A percentile compares a stretch with the other conserved stretches of the same genome.
These are phyloP conservation scores for Cryptococcus sp. DNA, from an alignment of 1,284 basidiomycete species.

Conservation along the genomic window DNA sequence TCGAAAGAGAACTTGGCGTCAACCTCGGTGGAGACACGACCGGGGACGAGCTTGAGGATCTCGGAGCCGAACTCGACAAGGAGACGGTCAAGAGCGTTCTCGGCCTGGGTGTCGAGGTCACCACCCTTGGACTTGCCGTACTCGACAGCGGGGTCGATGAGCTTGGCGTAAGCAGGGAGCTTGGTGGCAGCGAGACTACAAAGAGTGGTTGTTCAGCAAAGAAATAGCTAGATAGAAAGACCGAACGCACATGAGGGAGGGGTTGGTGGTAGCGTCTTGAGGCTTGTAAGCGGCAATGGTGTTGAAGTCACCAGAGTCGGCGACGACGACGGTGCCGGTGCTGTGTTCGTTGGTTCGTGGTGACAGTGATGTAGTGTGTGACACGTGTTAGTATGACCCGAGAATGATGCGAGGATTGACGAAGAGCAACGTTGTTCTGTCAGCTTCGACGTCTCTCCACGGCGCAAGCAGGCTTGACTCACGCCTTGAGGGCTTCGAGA, in stretches of 20 bases:
- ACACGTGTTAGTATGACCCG: neutral
- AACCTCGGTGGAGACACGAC: constrained; percentile 98
- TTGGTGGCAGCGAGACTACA: constrained; percentile 79
- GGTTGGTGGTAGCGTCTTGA: constrained; percentile 92
- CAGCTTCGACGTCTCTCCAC: neutral
- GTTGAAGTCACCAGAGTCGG: constrained; percentile 74
- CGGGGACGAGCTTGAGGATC: constrained; percentile 94
- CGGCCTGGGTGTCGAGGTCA: constrained; percentile 68
- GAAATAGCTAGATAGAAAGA: neutral
- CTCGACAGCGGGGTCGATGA: constrained; percentile 81
- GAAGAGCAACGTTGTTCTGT: neutral
- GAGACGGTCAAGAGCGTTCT: constrained; percentile 82
- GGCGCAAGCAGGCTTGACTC: constrained; percentile 3
- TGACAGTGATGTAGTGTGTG: constrained; percentile 7
- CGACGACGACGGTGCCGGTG: constrained; percentile 90
- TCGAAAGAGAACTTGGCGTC: constrained; percentile 97
- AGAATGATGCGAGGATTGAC: neutral
- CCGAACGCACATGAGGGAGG: constrained; percentile 63
- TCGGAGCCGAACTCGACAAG: constrained; percentile 96
- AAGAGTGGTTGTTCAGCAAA: neutral
- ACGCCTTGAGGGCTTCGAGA: constrained; percentile 64
- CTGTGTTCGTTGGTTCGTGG: constrained; percentile 21
- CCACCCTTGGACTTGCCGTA: constrained; percentile 80
- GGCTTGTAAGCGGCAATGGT: constrained; percentile 88
- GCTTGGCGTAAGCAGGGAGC: constrained; percentile 78